phyloP scores from a whole-genome alignment of 768 basidiomycete genomes.

The Agrocybe praecox region DNA sequence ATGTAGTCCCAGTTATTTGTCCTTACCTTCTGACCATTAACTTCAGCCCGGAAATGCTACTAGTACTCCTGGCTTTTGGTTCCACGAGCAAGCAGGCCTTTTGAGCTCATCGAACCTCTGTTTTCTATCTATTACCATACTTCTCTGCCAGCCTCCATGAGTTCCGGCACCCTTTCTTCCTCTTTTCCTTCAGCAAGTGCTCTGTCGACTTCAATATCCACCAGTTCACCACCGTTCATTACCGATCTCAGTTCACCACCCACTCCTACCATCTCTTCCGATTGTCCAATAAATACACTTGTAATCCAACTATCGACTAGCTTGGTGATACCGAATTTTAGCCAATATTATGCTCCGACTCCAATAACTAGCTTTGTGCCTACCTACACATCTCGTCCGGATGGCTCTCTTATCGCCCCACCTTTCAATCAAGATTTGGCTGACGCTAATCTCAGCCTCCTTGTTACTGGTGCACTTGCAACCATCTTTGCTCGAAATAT shows the following conservation, averaged over 20 bases:
- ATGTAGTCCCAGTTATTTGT: constrained; percentile 8
- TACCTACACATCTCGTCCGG: constrained; percentile 43
- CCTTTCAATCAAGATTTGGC: constrained; percentile 45
- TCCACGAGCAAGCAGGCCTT: constrained; percentile 15
- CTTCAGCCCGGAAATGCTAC: constrained; percentile 29
- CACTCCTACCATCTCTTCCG: constrained; percentile 31
- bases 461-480: constrained; percentile 50
- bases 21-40: constrained; percentile 13
- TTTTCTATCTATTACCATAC: neutral
- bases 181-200: constrained; percentile 8
- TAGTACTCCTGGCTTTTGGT: constrained; percentile 12
- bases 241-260: constrained; percentile 29
- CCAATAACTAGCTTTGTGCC: constrained; percentile 51
- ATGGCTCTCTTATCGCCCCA: constrained; percentile 62
- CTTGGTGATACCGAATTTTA: constrained; percentile 50
- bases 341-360: constrained; percentile 39
- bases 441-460: constrained; percentile 41
- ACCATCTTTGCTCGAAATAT: constrained; percentile 58
- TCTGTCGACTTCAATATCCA: neutral
- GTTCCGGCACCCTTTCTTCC: constrained; percentile 1
- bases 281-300: constrained; percentile 43
- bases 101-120: constrained; percentile 3
- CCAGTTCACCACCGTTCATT: neutral
- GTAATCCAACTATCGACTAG: constrained; percentile 53
- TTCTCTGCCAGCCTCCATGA: neutral